Percentiles rank a stretch among this genome's conserved stretches.
Conservation (phyloP, 2,329 filamentous ascomycete species). For the Arachnopeziza araneosa region DNA sequence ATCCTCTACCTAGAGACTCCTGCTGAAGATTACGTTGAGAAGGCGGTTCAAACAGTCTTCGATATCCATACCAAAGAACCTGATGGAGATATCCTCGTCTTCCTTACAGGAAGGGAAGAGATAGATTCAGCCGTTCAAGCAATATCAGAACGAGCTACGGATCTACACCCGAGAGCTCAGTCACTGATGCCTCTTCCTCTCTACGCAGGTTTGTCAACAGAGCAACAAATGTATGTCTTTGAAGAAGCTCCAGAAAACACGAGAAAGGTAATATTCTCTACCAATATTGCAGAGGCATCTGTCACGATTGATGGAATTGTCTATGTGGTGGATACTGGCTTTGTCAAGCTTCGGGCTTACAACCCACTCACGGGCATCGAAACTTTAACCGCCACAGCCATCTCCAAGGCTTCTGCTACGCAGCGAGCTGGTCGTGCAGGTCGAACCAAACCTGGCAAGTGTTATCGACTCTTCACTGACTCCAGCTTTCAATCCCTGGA, state of each 20-base stretch:
- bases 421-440: constrained; percentile 89
- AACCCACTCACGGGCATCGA: constrained; percentile 83
- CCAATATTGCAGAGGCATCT: constrained; percentile 94
- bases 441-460: constrained; percentile 85
- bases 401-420: constrained; percentile 88
- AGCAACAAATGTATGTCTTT: constrained; percentile 94
- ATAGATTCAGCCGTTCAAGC: constrained; percentile 79
- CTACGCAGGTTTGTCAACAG: constrained; percentile 82
- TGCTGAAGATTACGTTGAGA: constrained; percentile 80
- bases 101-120: constrained; percentile 88
- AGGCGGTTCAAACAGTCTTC: constrained; percentile 75
- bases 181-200: constrained; percentile 69
- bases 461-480: constrained; percentile 88
- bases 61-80: constrained; percentile 79
- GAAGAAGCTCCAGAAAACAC: constrained; percentile 75
- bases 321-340: constrained; percentile 86
- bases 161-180: constrained; percentile 53
- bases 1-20: constrained; percentile 73
- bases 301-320: constrained; percentile 91
- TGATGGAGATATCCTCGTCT: constrained; percentile 83
- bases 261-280: constrained; percentile 86
- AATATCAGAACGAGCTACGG: constrained; percentile 65
- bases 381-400: constrained; percentile 70
- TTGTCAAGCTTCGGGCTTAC: constrained; percentile 83
- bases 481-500: constrained; percentile 59